phyloP scores from a whole-genome alignment of 2,329 filamentous ascomycete genomes.

The Metarhizium album region DNA sequence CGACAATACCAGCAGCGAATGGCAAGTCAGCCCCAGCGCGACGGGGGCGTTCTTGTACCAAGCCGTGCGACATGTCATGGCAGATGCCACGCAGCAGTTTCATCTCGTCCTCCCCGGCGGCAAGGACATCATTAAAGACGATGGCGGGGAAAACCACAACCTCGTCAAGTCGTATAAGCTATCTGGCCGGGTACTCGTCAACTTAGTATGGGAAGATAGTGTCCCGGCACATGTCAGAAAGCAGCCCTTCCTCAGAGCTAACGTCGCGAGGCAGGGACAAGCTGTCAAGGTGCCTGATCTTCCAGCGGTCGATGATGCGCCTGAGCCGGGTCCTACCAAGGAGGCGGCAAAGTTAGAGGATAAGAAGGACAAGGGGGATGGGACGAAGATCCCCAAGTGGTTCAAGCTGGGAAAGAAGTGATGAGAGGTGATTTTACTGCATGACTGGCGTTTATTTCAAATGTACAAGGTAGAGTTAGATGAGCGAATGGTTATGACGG shows the following conservation, averaged over 20 bases:
- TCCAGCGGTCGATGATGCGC: slow-evolving; percentile 29
- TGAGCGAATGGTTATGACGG: neutral
- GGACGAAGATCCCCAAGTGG: slow-evolving; percentile 55
- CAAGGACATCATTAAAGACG: slow-evolving; percentile 37
- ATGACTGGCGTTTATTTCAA: neutral
- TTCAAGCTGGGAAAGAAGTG: slow-evolving; percentile 65
- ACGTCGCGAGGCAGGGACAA: slow-evolving; percentile 50
- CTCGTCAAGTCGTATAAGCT: slow-evolving; percentile 68
- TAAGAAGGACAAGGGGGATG: slow-evolving; percentile 26
- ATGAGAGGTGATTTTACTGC: neutral
- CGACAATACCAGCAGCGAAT: slow-evolving; percentile 69
- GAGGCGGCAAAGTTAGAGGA: slow-evolving; percentile 22
- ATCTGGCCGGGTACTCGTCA: slow-evolving; percentile 60
- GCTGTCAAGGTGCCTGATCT: slow-evolving; percentile 55
- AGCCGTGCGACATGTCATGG: slow-evolving; percentile 64
- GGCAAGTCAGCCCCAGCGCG: slow-evolving; percentile 56
- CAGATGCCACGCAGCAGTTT: slow-evolving; percentile 54
- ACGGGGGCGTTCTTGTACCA: slow-evolving; percentile 63
- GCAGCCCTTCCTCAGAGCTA: slow-evolving; percentile 45
- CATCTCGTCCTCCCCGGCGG: slow-evolving; percentile 54
- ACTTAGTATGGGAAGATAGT: slow-evolving; percentile 60
- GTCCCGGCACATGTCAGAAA: slow-evolving; percentile 46
- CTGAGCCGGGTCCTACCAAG: slow-evolving; percentile 15
- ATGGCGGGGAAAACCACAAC: slow-evolving; percentile 33
- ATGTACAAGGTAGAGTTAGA: neutral